Conservation (phyloP, 495 filamentous ascomycete genomes). For the Aspergillus biplanus region DNA sequence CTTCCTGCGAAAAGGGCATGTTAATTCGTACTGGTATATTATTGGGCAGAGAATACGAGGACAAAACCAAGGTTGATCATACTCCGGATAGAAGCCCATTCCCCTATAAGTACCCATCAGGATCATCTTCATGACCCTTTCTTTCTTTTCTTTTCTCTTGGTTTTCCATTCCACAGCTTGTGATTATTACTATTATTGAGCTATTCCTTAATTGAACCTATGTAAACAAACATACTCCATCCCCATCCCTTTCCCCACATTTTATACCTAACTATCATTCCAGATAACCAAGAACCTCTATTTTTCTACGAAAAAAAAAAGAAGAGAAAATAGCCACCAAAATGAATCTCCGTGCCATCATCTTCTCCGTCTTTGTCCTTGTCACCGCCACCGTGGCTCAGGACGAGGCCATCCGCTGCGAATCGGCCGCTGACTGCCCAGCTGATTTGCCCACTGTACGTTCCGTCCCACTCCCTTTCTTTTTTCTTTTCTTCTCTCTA, state of each 20-base stretch:
- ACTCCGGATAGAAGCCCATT: neutral
- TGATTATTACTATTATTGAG: neutral
- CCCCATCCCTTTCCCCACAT: neutral
- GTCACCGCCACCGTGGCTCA: slow-evolving; percentile 3
- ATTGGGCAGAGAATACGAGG: slow-evolving; percentile 7
- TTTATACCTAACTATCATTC: neutral
- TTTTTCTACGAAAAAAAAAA: neutral
- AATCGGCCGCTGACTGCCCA: slow-evolving; percentile 2
- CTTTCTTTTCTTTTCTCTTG: no score
- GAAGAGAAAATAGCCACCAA: neutral
- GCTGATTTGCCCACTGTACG: slow-evolving; percentile 1
- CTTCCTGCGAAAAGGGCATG: neutral
- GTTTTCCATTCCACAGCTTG: no score
- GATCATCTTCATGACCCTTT: neutral
- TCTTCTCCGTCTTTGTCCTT: slow-evolving; percentile 12
- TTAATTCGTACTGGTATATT: neutral
- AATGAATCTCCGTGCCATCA: neutral
- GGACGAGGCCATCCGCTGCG: slow-evolving; percentile 8
- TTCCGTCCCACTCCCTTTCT: neutral
- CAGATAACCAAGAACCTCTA: no score
- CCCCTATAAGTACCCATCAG: neutral
- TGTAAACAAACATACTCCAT: neutral
- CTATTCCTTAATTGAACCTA: neutral
- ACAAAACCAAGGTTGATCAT: neutral
- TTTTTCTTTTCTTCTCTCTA: neutral